Conservation (phyloP, 148 eudicot species). For the Heliamphora exappendiculata region DNA sequence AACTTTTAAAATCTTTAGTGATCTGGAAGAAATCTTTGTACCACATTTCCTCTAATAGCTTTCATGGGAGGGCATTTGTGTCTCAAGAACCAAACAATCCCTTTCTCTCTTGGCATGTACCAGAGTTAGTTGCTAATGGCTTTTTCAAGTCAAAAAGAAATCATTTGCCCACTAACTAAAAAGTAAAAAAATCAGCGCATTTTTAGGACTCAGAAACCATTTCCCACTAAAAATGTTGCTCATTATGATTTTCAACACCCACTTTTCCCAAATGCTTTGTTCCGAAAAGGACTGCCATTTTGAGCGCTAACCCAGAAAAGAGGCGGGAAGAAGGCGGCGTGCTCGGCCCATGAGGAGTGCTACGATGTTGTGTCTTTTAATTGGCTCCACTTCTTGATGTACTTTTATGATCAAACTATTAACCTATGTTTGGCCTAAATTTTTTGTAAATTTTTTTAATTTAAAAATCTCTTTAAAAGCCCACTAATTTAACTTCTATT, state of each 20-base stretch:
- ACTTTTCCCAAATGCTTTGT: not conserved
- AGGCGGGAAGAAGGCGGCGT: too few species aligned
- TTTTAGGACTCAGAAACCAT: not conserved
- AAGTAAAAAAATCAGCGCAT: not conserved
- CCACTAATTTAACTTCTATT: too few species aligned
- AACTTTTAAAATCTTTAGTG: not conserved
- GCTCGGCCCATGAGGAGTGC: too few species aligned
- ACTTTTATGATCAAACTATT: too few species aligned
- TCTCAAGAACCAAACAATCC: not conserved
- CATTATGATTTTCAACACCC: not conserved
- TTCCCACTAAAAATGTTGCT: not conserved
- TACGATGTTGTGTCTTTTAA: not conserved
- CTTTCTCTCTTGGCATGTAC: not conserved
- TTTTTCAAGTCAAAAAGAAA: not conserved
- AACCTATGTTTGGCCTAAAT: too few species aligned
- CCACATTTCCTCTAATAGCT: not conserved
- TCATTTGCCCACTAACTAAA: not conserved
- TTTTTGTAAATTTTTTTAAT: too few species aligned
- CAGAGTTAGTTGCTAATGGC: not conserved
- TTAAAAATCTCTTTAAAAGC: too few species aligned
- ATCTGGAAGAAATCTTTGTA: not conserved
- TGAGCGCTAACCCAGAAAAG: too few species aligned
- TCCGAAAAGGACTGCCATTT: constrained; percentile 5
- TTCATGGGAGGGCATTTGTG: not conserved
- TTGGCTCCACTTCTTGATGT: too few species aligned